Conservation (phyloP, 1,139 yeast species). For the Kodamaea sp. region DNA sequence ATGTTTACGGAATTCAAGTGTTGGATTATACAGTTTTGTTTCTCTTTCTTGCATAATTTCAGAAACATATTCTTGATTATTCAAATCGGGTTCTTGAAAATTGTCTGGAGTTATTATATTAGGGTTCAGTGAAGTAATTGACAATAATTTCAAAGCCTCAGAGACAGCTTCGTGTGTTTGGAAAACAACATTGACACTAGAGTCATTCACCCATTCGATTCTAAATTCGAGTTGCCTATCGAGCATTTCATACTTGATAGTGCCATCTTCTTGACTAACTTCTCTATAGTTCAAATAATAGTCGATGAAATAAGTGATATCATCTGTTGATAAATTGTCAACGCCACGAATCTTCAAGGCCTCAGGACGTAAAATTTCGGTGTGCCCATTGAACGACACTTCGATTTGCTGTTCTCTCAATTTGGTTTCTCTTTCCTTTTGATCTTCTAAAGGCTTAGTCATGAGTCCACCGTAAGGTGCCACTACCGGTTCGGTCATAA, state of each 20-base stretch:
- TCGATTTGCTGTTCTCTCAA: conserved; percentile 35
- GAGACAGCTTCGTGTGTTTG: conserved; percentile 40
- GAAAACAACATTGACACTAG: conserved; percentile 54
- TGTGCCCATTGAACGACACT: conserved; percentile 29
- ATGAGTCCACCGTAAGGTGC: conserved; percentile 46
- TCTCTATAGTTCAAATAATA: conserved; percentile 41
- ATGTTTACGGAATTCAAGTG: conserved; percentile 35
- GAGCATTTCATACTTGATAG: conserved; percentile 22
- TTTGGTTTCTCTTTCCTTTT: conserved; percentile 29
- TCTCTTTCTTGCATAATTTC: conserved; percentile 32
- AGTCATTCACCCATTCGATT: conserved; percentile 71
- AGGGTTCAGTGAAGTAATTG: conserved; percentile 21
- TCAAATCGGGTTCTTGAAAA: conserved; percentile 7
- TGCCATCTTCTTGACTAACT: conserved; percentile 18
- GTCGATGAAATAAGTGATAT: conserved; percentile 55
- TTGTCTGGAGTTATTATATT: conserved; percentile 5
- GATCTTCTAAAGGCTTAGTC: conserved; percentile 39
- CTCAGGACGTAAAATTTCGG: conserved; percentile 40
- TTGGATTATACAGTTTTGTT: conserved; percentile 37
- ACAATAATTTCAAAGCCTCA: conserved; percentile 35
- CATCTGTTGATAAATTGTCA: conserved; percentile 62
- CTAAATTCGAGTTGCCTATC: conserved; percentile 36
- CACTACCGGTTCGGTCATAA: conserved; percentile 33
- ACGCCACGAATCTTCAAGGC: conserved; percentile 61
- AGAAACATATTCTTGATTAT: conserved; percentile 19